Conservation (phyloP, 345 rosid species). For the Psidium guajava region DNA sequence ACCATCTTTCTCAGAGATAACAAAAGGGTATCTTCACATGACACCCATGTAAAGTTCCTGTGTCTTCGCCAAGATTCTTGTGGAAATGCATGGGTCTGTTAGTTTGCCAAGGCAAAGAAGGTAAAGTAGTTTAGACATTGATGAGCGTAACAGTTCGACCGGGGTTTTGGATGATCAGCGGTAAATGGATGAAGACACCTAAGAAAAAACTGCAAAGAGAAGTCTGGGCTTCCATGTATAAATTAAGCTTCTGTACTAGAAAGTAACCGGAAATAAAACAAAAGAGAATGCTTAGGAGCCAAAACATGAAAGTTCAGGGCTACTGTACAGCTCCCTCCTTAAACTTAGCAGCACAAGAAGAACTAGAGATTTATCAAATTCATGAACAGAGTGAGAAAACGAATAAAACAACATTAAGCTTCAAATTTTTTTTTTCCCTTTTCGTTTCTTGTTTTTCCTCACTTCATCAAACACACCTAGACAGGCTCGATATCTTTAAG, state of each 20-base stretch:
- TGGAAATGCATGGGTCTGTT: neutral
- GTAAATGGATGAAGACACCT: neutral
- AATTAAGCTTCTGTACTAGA: neutral
- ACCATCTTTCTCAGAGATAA: neutral
- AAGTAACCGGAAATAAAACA: neutral
- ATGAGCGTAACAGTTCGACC: neutral
- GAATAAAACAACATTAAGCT: neutral
- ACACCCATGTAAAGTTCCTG: neutral
- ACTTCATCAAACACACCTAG: neutral
- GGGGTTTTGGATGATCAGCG: neutral
- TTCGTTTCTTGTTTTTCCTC: neutral
- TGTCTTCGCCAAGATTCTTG: neutral
- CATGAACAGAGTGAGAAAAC: neutral
- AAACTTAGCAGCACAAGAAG: neutral
- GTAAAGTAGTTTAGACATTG: neutral
- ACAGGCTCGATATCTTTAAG: conserved; percentile 83
- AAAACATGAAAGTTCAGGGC: neutral
- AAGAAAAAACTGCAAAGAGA: neutral
- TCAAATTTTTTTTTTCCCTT: neutral
- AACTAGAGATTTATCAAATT: neutral
- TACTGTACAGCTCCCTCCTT: neutral
- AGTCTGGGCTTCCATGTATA: neutral
- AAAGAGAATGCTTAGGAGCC: neutral
- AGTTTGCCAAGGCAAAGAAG: neutral
- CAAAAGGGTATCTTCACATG: neutral